Evolutionary conservation across 2,329 filamentous ascomycete genomes (phyloP).

Genomic region (Calonectria hawksworthii): DNA sequence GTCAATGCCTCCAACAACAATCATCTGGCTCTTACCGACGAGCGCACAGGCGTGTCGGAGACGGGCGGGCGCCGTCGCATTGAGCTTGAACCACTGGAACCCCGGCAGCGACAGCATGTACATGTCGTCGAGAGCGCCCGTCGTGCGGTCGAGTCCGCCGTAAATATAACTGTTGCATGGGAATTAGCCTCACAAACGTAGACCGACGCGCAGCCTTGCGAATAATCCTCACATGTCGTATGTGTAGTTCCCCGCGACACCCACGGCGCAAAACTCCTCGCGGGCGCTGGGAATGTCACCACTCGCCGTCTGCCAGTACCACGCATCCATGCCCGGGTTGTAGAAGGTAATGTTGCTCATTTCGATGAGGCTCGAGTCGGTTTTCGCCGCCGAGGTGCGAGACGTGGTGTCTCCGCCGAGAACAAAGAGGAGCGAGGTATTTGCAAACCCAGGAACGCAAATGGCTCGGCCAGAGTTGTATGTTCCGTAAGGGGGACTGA

Average conservation of each 20-base stretch:
- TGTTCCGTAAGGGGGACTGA: conserved; percentile 10
- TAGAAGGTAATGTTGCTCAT: conserved; percentile 12
- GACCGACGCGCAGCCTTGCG: not conserved
- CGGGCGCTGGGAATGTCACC: conserved; percentile 2
- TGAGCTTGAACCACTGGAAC: conserved; percentile 20
- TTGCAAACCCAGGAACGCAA: not conserved
- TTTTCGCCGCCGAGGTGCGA: not conserved
- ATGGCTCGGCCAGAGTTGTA: conserved; percentile 12
- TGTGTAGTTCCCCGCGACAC: not conserved
- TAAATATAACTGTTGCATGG: conserved; percentile 6
- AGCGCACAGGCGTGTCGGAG: conserved; percentile 13
- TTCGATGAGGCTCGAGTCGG: conserved; percentile 4
- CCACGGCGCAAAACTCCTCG: conserved; percentile 13
- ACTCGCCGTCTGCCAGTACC: conserved; percentile 8
- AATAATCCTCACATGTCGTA: conserved; percentile 19
- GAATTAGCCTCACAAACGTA: not conserved
- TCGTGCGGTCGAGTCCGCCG: conserved; percentile 8
- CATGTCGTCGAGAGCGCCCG: conserved; percentile 1
- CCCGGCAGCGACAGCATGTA: conserved; percentile 10
- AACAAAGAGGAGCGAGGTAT: not conserved
- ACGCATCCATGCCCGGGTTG: not conserved
- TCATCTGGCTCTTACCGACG: conserved; percentile 16
- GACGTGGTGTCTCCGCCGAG: conserved; percentile 7
- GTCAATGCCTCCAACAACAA: conserved; percentile 2
- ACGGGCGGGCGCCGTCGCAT: not conserved